Evolutionary conservation across 805 yeast genomes (phyloP).

Genomic region (Myxozyma lipomycoides): DNA sequence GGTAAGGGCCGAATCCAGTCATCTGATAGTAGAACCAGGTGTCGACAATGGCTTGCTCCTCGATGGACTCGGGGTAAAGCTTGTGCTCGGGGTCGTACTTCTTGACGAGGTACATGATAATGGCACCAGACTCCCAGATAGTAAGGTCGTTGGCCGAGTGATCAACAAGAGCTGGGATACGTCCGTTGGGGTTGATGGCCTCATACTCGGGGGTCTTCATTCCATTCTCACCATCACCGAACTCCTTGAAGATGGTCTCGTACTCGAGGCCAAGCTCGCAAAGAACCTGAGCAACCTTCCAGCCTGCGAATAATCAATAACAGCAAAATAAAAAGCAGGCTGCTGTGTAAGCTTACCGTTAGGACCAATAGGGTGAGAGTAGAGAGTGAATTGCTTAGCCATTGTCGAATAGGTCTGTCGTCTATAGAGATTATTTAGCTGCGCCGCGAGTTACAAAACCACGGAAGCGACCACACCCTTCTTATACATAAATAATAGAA

Average conservation of each 20-base stretch:
- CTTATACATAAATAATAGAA: too few species aligned
- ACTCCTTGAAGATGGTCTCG: slow-evolving; percentile 50
- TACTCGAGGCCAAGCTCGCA: slow-evolving; percentile 77
- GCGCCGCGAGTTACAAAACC: too few species aligned
- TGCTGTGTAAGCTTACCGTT: slow-evolving; percentile 25
- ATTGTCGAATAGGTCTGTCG: slow-evolving; percentile 10
- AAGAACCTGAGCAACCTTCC: slow-evolving; percentile 82
- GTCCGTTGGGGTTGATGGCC: slow-evolving; percentile 58
- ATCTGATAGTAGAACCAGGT: slow-evolving; percentile 29
- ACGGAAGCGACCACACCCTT: too few species aligned
- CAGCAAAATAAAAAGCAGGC: not conserved
- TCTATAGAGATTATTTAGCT: too few species aligned
- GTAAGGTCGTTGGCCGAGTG: slow-evolving; percentile 35
- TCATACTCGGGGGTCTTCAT: slow-evolving; percentile 54
- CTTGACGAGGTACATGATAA: slow-evolving; percentile 68
- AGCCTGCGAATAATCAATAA: slow-evolving; percentile 24
- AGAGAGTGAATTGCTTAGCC: slow-evolving; percentile 29
- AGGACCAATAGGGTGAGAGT: slow-evolving; percentile 32
- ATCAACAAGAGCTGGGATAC: slow-evolving; percentile 51
- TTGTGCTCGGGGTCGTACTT: slow-evolving; percentile 48
- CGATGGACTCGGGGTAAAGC: slow-evolving; percentile 26
- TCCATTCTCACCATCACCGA: slow-evolving; percentile 43
- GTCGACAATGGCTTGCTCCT: slow-evolving; percentile 28
- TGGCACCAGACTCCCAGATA: slow-evolving; percentile 89
- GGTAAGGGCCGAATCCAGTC: slow-evolving; percentile 28